Percentiles rank a stretch among this genome's conserved stretches.
These are phyloP conservation scores for Fragilariopsis cylindrus DNA, from an alignment of 108 stramenopile species.

Conservation along the genomic window DNA sequence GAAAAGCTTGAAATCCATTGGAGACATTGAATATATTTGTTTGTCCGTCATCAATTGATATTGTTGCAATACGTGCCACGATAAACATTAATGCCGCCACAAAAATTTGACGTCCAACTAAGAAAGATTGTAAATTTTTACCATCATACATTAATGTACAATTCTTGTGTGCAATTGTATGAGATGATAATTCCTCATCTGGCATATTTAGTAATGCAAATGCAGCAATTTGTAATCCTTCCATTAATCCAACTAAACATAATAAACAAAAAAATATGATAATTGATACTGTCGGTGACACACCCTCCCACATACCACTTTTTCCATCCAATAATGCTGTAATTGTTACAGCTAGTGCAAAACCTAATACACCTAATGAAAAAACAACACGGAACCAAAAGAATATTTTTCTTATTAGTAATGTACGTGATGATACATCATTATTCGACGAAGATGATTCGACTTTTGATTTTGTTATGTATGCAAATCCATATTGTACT, in stretches of 20 bases:
- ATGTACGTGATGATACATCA: slow-evolving; percentile 55
- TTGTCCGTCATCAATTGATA: slow-evolving; percentile 21
- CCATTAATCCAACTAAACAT: slow-evolving; percentile 75
- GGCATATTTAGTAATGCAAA: slow-evolving; percentile 75
- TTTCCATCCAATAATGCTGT: slow-evolving; percentile 50
- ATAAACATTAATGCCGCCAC: slow-evolving; percentile 50
- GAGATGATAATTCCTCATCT: slow-evolving; percentile 34
- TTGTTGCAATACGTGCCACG: slow-evolving; percentile 44
- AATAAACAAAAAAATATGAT: slow-evolving; percentile 75
- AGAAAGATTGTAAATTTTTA: slow-evolving; percentile 46
- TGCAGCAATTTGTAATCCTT: slow-evolving; percentile 89
- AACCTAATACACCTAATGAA: slow-evolving; percentile 44
- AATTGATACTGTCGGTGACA: slow-evolving; percentile 50
- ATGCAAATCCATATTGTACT: slow-evolving; percentile 50
- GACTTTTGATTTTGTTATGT: slow-evolving; percentile 46
- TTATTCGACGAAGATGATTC: slow-evolving; percentile 9
- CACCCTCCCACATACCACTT: slow-evolving; percentile 61
- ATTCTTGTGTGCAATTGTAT: slow-evolving; percentile 49
- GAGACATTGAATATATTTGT: slow-evolving; percentile 50
- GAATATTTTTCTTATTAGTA: slow-evolving; percentile 33
- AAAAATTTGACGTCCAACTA: slow-evolving; percentile 60
- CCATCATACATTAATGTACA: slow-evolving; percentile 44
- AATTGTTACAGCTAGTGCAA: slow-evolving; percentile 56
- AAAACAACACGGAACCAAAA: slow-evolving; percentile 53
- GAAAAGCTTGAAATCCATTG: slow-evolving; percentile 40